Evolutionary conservation across 176 grass and related monocot species (phyloP).

Genomic region (Sorghum bicolor): DNA sequence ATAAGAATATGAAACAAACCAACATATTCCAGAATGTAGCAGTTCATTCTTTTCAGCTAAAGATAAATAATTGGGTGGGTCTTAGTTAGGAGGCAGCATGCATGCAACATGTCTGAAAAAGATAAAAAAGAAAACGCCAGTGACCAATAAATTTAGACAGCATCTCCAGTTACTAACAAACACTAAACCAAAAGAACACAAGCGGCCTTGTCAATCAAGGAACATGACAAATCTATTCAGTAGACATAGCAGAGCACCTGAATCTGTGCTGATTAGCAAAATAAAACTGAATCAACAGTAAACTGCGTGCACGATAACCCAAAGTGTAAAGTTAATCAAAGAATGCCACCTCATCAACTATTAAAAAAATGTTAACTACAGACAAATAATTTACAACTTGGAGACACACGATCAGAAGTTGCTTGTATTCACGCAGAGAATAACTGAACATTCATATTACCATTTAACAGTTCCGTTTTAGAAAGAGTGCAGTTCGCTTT

Average conservation of each 20-base stretch:
- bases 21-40: not conserved
- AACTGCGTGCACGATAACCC: not conserved
- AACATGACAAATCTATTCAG: slow-evolving; percentile 4
- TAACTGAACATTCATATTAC: slow-evolving; percentile 9
- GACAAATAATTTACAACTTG: not conserved
- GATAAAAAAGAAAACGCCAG: not conserved
- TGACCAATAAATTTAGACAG: not conserved
- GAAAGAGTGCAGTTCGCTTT: not conserved
- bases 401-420: slow-evolving; percentile 3
- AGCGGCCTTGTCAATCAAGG: not conserved
- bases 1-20: slow-evolving; percentile 13
- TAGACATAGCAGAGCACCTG: not conserved
- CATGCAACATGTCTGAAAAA: not conserved
- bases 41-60: slow-evolving; percentile 6
- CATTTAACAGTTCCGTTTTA: not conserved
- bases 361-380: not conserved
- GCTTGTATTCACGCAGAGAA: not conserved
- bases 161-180: not conserved
- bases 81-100: not conserved
- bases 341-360: not conserved
- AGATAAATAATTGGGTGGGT: not conserved
- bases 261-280: not conserved
- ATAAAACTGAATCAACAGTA: not conserved
- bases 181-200: slow-evolving; percentile 4
- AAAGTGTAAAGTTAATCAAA: not conserved